Evolutionary conservation across 73 alveolate genomes (phyloP), one percentile per base, ranked within the genome.

Genomic region (Urostyla sp.): DNA sequence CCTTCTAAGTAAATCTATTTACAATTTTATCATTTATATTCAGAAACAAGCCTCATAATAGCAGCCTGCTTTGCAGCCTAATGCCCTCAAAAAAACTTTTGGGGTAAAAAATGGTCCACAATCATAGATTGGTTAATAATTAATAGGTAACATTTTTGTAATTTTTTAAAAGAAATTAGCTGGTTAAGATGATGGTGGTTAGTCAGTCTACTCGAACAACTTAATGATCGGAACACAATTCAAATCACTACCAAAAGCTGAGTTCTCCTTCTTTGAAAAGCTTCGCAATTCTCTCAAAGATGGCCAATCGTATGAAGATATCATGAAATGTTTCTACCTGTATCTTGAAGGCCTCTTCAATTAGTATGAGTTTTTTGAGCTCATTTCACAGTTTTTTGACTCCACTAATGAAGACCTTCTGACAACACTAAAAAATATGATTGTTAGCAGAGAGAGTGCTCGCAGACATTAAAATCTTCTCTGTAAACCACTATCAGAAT

Each of bases 401-500:
- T 43, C 37, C 15, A 8, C 40, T 7, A 69, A 44, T 69, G 83
- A 69, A 35, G 83, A 69, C 3, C 38, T 69, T 15, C 20, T 49
- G 36, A 13, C 31, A 26, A 3, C 28, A 1, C 34, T 69, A 21
- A 69, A 59, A 48, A 46, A 56, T 8, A 44, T 69, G 0, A 44
- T 69, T 20, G 83, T 57, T 4, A 26, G 66, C 31, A 45, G 83
- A 45, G 83, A 69, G 24, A 45, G 49, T 45, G 8, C 83, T 30
- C 40, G 83, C 20, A 21, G 83, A 2, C 83, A 69, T 48, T 69
- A 69, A 27, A 69, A 69, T 24, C 31, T 69, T 20, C 83, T 69
- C 18, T 69, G 83, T 54, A 69, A 69, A 26, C 83, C 83, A 4
- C 48, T 69, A 20, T 69, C 83, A 21, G 83, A 69, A 31, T 69